phyloP scores from a whole-genome alignment of 371 early-diverging fungal species.

The Lichtheimia corymbifera region DNA sequence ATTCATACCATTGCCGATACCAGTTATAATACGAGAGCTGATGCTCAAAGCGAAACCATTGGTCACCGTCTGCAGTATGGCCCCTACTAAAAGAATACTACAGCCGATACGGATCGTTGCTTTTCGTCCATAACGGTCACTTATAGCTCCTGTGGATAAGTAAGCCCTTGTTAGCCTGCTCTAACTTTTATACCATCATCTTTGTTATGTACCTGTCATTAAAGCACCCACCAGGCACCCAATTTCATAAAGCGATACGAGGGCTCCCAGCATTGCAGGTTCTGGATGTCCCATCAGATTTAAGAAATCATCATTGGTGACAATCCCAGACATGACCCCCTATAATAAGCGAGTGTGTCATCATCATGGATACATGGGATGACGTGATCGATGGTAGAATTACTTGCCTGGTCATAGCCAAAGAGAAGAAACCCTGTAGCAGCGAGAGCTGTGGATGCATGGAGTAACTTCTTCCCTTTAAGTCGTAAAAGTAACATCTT shows the following conservation, averaged over 20 bases:
- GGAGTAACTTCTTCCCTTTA: slow-evolving; percentile 42
- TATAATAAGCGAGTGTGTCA: neutral
- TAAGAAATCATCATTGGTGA: slow-evolving; percentile 32
- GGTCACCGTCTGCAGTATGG: slow-evolving; percentile 34
- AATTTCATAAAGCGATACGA: slow-evolving; percentile 36
- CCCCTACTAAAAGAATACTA: slow-evolving; percentile 32
- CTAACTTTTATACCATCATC: too few species aligned
- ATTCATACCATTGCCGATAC: slow-evolving; percentile 52
- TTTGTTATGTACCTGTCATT: too few species aligned
- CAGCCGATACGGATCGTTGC: slow-evolving; percentile 37
- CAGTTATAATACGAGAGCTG: slow-evolving; percentile 48
- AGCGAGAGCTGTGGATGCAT: slow-evolving; percentile 45
- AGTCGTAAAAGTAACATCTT: slow-evolving; percentile 14
- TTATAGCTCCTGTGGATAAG: slow-evolving; percentile 20
- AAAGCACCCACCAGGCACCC: slow-evolving; percentile 36
- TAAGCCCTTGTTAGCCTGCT: too few species aligned
- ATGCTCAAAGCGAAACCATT: slow-evolving; percentile 35
- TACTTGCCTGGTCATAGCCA: slow-evolving; percentile 50
- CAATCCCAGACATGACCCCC: slow-evolving; percentile 53
- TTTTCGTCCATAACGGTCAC: slow-evolving; percentile 36
- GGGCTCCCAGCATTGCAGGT: slow-evolving; percentile 28
- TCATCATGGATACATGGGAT: neutral
- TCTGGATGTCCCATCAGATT: slow-evolving; percentile 36
- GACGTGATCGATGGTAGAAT: neutral
- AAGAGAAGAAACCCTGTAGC: slow-evolving; percentile 50